Base-by-base conservation (phyloP, 2,329 filamentous ascomycete species). In the Canariomyces notabilis region DNA sequence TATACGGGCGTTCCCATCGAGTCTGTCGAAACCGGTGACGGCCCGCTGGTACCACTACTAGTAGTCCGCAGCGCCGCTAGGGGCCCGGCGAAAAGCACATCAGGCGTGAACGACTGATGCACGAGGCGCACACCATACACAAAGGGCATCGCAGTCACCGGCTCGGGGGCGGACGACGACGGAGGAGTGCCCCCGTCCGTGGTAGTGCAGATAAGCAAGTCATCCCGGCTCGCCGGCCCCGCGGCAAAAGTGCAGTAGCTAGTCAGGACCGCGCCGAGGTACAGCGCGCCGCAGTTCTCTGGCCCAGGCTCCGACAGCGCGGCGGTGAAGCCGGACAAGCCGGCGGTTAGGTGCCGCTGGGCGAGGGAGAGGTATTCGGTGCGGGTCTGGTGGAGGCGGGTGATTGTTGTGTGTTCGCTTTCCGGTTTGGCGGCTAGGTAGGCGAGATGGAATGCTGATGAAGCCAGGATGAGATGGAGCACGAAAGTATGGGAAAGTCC, bases 251-350 rank as follows among this genome's bases (percentile, higher is more conserved):
- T 44, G 42, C 42, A 38, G 5, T 38, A 38, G 18, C 42, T 38
- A 8, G 35, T 38, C 35, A 44, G 15, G 6, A 34, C 26, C 9
- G 42, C 42, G 18, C 35, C 42, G 15, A 44, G 29, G 20, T 44
- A 44, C 20, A 44, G 26, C 6, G 35, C 42, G 29, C 46, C 46
- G 46, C 46, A 44, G 40, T 44, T 48, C 12, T 44, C 35, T 35
- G 40, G 40, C 20, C 15, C 26, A n/a, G 46, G 29, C 5, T 18
- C 35, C 12, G 46, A 43, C 20, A 48, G 40, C 36, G 44, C 33
- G 12, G 40, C n/a, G 5, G 46, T 38, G 40, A 48, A 48, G 29
- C 46, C 46, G 8, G 46, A 44, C 15, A 44, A 7, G 14, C 46
- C 46, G 16, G 40, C 46, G 5, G 39, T 48, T 34, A 48, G 31